Evolutionary conservation across 345 rosid species (phyloP), one percentile per base, ranked within the genome.

Genomic region (Carallia pectinifolia): DNA sequence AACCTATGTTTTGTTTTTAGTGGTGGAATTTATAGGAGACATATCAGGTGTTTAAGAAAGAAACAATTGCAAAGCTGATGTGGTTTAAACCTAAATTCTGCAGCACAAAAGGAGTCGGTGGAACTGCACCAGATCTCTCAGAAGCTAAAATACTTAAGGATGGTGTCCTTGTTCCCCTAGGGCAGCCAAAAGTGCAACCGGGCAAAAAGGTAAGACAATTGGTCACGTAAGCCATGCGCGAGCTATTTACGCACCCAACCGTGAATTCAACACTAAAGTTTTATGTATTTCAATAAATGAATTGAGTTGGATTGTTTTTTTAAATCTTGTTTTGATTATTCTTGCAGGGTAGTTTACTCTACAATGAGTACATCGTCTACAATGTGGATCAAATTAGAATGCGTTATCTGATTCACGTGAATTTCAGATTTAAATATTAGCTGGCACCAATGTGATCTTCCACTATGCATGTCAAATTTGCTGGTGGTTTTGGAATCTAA

Each of bases 291-390:
- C 3, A 9, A 12, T 44, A 12, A 12, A 2, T 44, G 15, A 12
- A 44, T 10, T 31, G 15, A 54, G 16, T 30, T 62, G 34, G 23
- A 23, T 23, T 23, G 36, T 52, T 50, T 60, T 15, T 30, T 15
- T 10, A 61, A 2, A 1, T 55, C 44, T 40, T 0, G 34, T 23
- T 60, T 17, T 67, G 53, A 47, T 40, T 0, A 63, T 71, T 68
- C 27, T 75, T 81, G 85, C 90, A 90, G 95, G 94, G 90, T 47
- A 38, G 71, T 68, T 85, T 92, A 48, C 27, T 76, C 78, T 90
- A 87, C 85, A 90, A 93, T 23, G 96, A 93, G 71, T 93, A 87
- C 81, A 85, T 89, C 37, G 97, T 93, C 37, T 90, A 90, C 90
- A 85, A 85, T 70, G 92, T 88, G 66, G 90, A 84, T 71, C 97